Percentiles rank a stretch among this genome's conserved stretches.
These are phyloP conservation scores for Beauveria australis DNA, from an alignment of 2,329 filamentous ascomycete species.

Conservation along the genomic window DNA sequence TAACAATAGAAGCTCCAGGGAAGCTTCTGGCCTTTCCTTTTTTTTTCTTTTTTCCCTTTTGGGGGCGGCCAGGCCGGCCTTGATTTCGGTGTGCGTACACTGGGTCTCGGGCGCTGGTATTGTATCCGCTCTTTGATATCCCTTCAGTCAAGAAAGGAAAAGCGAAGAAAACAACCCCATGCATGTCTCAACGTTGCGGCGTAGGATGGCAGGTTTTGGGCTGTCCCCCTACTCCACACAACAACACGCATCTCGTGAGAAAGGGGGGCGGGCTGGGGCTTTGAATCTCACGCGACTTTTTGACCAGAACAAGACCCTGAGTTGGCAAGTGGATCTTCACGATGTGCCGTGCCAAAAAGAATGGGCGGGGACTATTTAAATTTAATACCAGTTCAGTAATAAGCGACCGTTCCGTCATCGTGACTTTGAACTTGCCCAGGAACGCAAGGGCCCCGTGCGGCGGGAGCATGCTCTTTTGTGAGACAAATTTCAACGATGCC, in stretches of 20 bases:
- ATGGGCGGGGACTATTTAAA: too few species aligned
- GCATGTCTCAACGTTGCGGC: too few species aligned
- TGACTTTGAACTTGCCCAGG: background rate
- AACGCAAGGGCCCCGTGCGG: too few species aligned
- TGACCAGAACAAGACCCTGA: too few species aligned
- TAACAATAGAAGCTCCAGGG: slow-evolving; percentile 8
- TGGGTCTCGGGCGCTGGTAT: background rate
- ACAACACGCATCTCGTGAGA: background rate
- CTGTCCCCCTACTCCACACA: background rate
- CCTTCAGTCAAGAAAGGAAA: background rate
- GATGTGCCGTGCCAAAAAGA: background rate
- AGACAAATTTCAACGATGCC: too few species aligned
- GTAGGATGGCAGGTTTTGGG: background rate
- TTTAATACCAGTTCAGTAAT: too few species aligned
- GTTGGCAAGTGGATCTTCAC: background rate
- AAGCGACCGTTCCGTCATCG: background rate
- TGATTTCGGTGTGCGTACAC: background rate
- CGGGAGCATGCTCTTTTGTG: too few species aligned
- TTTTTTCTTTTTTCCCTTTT: background rate
- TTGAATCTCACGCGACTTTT: slow-evolving; percentile 3
- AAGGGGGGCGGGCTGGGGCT: too few species aligned
- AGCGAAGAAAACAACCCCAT: background rate
- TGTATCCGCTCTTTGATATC: background rate
- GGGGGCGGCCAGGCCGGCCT: background rate
- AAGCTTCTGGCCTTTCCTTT: background rate